Conservation (phyloP, 2,329 filamentous ascomycete genomes). For the Clonostachys solani region DNA sequence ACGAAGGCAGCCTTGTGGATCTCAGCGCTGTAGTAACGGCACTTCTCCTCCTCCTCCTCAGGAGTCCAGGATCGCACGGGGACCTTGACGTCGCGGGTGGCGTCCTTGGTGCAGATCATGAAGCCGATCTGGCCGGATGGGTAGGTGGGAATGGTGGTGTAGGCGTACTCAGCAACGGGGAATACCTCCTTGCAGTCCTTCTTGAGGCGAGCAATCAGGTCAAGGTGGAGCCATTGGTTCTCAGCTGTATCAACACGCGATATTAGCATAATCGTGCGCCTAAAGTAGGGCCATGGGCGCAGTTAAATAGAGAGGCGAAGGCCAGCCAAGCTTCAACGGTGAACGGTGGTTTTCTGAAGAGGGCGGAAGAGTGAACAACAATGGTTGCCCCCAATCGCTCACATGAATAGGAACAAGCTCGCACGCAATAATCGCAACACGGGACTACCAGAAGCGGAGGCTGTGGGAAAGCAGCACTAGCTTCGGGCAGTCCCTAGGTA, state of each 20-base stretch:
- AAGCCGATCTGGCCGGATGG: slow-evolving; percentile 98
- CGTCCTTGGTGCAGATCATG: slow-evolving; percentile 99
- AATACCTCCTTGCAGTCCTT: slow-evolving; percentile 97
- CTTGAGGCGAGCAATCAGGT: slow-evolving; percentile 91
- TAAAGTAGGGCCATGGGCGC: too few species aligned
- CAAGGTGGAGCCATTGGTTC: slow-evolving; percentile 98
- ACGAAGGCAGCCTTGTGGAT: slow-evolving; percentile 95
- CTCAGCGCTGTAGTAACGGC: slow-evolving; percentile 95
- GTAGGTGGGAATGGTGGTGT: slow-evolving; percentile 99
- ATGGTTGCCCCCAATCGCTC: too few species aligned
- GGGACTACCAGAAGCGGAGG: slow-evolving; percentile 29
- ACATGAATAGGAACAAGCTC: too few species aligned
- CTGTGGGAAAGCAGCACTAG: slow-evolving; percentile 32
- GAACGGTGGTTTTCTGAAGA: too few species aligned
- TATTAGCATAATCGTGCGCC: too few species aligned
- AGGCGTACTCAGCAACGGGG: slow-evolving; percentile 96
- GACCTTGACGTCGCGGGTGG: slow-evolving; percentile 75
- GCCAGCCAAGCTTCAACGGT: too few species aligned
- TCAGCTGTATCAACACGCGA: slow-evolving; percentile 60
- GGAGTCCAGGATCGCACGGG: slow-evolving; percentile 76
- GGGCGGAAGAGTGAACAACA: too few species aligned
- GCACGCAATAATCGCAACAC: slow-evolving; percentile 12
- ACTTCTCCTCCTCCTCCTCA: slow-evolving; percentile 89
- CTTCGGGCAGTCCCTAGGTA: slow-evolving; percentile 26
- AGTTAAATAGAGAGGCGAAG: too few species aligned